Base-by-base conservation (phyloP, 1,139 yeast species). In the Suhomyces chickasaworum region DNA sequence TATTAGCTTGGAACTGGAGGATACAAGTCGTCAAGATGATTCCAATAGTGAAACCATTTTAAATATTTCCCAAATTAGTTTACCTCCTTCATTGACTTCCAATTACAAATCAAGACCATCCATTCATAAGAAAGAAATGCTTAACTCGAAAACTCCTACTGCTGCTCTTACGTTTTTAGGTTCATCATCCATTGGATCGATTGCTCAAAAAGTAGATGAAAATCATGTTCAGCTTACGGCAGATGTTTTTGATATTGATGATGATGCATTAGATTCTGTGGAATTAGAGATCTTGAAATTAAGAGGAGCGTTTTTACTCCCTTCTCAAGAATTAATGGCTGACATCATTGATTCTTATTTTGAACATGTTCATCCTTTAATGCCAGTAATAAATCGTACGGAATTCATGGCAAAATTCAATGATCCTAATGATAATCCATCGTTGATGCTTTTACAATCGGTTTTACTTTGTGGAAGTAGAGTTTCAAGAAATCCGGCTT, bases 291-390 rank as follows among this genome's bases (percentile, higher is more conserved):
- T 85, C 45, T 70, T 87, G 53, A 80, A 83, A 57, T 60, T 83
- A 47, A 71, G 87, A 50, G 95, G 95, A 2, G 89, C 93, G 4
- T 86, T 87, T 57, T 66, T 79, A 39, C 64, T 87, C 35, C 95
- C 95, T 0, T 78, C 82, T 22, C 69, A 76, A 38, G 82, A 78
- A 37, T 69, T 86, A 15, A 78, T 88, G 46, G 80, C 80, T 54
- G 86, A 81, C 54, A 71, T 84, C 52, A 77, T 88, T 37, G 75
- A 81, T 42, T 71, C 80, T 37, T 88, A 77, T 63, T 88, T 88
- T 57, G 81, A 78, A 45, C 79, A 79, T 51, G 81, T 85, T 41
- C 89, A 86, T 53, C 90, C 90, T 1, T 61, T 80, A 37, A 79
- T 84, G 67, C 95, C 95, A 2, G 78, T 86, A n/a, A 70, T 88